A percentile compares a stretch with the other conserved stretches of the same genome.
Evolutionary conservation across 805 yeast species (phyloP).

Genomic region (Yamadazyma tumulicola): DNA sequence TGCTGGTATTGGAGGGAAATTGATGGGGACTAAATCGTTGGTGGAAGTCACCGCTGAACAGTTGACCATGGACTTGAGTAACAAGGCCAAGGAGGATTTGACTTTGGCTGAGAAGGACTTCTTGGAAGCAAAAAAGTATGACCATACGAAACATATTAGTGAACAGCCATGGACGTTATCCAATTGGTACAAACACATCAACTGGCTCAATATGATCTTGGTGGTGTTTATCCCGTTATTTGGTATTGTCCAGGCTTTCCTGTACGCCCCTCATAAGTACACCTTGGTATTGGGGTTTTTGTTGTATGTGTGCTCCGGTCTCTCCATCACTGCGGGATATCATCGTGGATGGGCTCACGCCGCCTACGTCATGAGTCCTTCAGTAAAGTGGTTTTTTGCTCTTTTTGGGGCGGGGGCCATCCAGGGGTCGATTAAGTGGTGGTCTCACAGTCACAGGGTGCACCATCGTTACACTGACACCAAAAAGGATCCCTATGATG

Average conservation of each 20-base stretch:
- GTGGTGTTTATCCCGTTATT: slow-evolving; percentile 57
- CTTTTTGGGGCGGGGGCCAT: slow-evolving; percentile 79
- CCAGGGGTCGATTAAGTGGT: slow-evolving; percentile 86
- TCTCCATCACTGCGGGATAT: slow-evolving; percentile 82
- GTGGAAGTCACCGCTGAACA: slow-evolving; percentile 66
- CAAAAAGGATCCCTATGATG: slow-evolving; percentile 79
- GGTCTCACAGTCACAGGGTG: slow-evolving; percentile 82
- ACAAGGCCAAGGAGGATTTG: slow-evolving; percentile 16
- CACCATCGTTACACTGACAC: slow-evolving; percentile 89
- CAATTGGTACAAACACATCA: slow-evolving; percentile 73
- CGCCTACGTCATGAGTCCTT: slow-evolving; percentile 60
- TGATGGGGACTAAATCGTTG: slow-evolving; percentile 80
- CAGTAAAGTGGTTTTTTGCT: slow-evolving; percentile 64
- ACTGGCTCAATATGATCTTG: slow-evolving; percentile 71
- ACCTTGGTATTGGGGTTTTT: slow-evolving; percentile 52
- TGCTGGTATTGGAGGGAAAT: slow-evolving; percentile 67
- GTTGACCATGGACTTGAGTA: slow-evolving; percentile 48
- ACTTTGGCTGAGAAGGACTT: slow-evolving; percentile 35
- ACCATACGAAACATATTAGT: slow-evolving; percentile 54
- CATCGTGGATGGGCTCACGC: slow-evolving; percentile 80
- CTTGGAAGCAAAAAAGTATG: slow-evolving; percentile 37
- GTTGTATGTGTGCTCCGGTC: slow-evolving; percentile 58
- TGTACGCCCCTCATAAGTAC: slow-evolving; percentile 47
- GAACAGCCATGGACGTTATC: slow-evolving; percentile 73
- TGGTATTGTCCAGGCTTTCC: slow-evolving; percentile 47